Evolutionary conservation across 129 eudicot species (phyloP), one percentile per base, ranked within the genome.

Genomic region (Pseudognaphalium luteoalbum): DNA sequence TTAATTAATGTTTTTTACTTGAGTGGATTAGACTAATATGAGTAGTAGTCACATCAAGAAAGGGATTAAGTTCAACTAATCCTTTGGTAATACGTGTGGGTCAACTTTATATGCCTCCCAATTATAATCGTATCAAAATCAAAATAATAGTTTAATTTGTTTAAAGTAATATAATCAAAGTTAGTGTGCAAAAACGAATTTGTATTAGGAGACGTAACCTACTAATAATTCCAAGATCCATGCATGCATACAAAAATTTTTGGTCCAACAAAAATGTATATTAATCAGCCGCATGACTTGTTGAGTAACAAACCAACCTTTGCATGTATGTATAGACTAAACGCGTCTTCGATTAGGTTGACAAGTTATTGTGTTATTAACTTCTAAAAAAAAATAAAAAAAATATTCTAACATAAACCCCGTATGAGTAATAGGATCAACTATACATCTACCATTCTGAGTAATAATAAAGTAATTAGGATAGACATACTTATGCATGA

Each of bases 11-110:
- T 71, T 70, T 29, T 25, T 63, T 70, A 70, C 29, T 14, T 12
- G 12, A 47, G 75, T 70, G 62, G 75, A 71, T 71, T 50, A 71
- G 63, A 70, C 62, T 70, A 60, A 71, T 71, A 8, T 30, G 75
- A 51, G 63, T 51, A 51, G 63, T 51, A 39, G 62, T 70, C 42
- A 70, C 30, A 51, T 51, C 47, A 71, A 51, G 50, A 25, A 66
- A 35, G 28, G 7, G 52, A 34, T 37, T 35, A 66, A 66, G 71
- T 44, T 34, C 71, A 66, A 35, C 52, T 66, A 66, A 17, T 66
- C 51, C 51, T 4, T 66, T 66, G 51, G 19, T 66, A 35, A 66
- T 66, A 66, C 51, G 47, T 15, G 51, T 66, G 51, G 52, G 17
- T 19, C 52, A 66, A 35, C 71, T 33, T 66, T 33, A 17, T 66